These are phyloP conservation scores for Aspergillus ibericus DNA, from an alignment of 2,329 filamentous ascomycete species.

Conservation along the genomic window DNA sequence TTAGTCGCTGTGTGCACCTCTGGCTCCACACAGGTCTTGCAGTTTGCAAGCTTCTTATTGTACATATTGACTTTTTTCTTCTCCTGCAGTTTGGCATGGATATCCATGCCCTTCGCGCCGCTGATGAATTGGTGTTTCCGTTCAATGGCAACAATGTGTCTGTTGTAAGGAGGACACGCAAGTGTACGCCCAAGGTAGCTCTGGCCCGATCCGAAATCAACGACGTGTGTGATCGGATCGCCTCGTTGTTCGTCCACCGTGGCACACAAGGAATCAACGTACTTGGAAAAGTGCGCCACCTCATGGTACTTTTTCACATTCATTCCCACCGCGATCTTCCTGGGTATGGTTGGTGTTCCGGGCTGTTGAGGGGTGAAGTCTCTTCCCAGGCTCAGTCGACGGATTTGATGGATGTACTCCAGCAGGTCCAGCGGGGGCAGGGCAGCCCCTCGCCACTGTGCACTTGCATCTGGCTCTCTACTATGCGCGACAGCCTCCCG, in stretches of 20 bases:
- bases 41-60: constrained; percentile 67
- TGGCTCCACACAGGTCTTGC: constrained; percentile 22
- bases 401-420: constrained; percentile 70
- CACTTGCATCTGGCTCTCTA: constrained; percentile 13
- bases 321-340: constrained; percentile 83
- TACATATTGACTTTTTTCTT: constrained; percentile 71
- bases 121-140: constrained; percentile 81
- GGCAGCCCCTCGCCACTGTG: constrained; percentile 45
- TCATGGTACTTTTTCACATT: constrained; percentile 95
- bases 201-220: constrained; percentile 95
- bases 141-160: constrained; percentile 87
- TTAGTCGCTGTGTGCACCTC: constrained; percentile 8
- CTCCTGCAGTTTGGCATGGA: constrained; percentile 74
- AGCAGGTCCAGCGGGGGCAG: constrained; percentile 59
- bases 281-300: constrained; percentile 85
- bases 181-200: constrained; percentile 91
- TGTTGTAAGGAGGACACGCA: constrained; percentile 81
- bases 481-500: constrained; percentile 1
- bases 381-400: constrained; percentile 66
- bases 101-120: constrained; percentile 79
- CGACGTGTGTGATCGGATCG: constrained; percentile 71
- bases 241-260: constrained; percentile 52
- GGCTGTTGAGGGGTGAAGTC: constrained; percentile 51
- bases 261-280: constrained; percentile 67
- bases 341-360: constrained; percentile 58